A percentile compares a stretch with the other conserved stretches of the same genome.
These are phyloP conservation scores for Cryptococcus jaspeensis DNA, from an alignment of 1,284 basidiomycete species.

Conservation along the genomic window DNA sequence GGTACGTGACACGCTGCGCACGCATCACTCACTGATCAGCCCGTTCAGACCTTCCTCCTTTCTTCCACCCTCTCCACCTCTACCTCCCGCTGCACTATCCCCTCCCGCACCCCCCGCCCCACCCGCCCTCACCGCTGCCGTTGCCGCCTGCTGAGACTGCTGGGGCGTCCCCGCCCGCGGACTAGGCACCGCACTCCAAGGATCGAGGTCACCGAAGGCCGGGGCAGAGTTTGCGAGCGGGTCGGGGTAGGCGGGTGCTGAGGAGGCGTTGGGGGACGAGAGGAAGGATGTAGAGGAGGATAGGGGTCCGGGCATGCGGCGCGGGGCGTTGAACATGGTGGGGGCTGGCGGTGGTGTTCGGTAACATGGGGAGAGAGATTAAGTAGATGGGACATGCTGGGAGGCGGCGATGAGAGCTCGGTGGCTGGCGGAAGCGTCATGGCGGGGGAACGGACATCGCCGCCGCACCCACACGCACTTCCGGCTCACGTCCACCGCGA, in stretches of 20 bases:
- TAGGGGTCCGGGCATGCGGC: constrained; percentile 20
- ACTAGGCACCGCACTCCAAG: constrained; percentile 78
- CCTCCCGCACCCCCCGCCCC: constrained; percentile 10
- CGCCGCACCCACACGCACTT: background rate
- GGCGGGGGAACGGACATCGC: background rate
- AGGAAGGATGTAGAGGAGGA: constrained; percentile 27
- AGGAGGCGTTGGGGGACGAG: constrained; percentile 12
- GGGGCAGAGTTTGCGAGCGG: constrained; percentile 37
- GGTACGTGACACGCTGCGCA: background rate
- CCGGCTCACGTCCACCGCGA: background rate
- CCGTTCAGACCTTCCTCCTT: constrained; percentile 26
- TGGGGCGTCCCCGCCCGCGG: constrained; percentile 52
- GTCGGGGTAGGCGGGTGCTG: constrained; percentile 23
- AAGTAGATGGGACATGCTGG: background rate
- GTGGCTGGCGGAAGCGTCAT: background rate
- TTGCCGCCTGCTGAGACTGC: constrained; percentile 1
- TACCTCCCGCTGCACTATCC: constrained; percentile 2
- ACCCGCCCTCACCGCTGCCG: background rate
- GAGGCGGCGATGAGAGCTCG: background rate
- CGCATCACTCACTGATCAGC: constrained; percentile 31
- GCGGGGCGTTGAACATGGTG: constrained; percentile 47
- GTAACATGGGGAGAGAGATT: background rate
- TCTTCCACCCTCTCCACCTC: constrained; percentile 3
- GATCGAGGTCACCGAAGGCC: constrained; percentile 67
- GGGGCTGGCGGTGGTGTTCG: background rate